Base-by-base conservation (phyloP, 148 eudicot species). In the Arctostaphylos glauca region DNA sequence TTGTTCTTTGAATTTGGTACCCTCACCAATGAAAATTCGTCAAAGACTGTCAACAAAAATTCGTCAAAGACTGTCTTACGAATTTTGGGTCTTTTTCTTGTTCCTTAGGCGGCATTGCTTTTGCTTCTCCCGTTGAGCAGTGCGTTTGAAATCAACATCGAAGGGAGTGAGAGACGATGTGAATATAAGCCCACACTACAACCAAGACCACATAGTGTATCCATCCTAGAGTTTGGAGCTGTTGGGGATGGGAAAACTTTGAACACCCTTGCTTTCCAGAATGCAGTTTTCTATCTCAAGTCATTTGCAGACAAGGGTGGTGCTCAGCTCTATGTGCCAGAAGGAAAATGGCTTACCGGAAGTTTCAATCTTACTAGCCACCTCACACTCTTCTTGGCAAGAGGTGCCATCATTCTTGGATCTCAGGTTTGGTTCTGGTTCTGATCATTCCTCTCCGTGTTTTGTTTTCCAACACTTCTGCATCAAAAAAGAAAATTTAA, bases 301-400 rank as follows among this genome's bases (percentile, higher is more conserved):
- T 89, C 93, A 2, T 91, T 91, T 83, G 89, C 92, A 0, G 93
- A 91, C 73, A 91, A 91, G 84, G 93, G 93, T 12, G 93, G 93
- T 5, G 93, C 93, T 5, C 93, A 89, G 72, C 59, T 91, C 52
- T 91, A 91, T 70, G 90, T 91, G 73, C 93, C 93, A 3, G 79
- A 87, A 4, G 93, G 93, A 18, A 81, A 76, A 77, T 91, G 93
- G 93, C 91, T 89, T 25, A 91, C 90, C 0, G 92, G 92, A 52
- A 89, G 92, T 85, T 82, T 91, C 83, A 90, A 88, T 82, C 93
- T 91, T 50, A 91, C 92, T 9, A 91, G 90, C 84, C 93, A 91
- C 80, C 92, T 91, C 76, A 91, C 93, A 7, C 88, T 91, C 78
- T 91, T 91, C 88, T 82, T 91, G 88, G 92, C 90, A 84, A 89